Evolutionary conservation across 306 rosid genomes (phyloP), one percentile per base, ranked within the genome.

Genomic region (Citrullus amarus): DNA sequence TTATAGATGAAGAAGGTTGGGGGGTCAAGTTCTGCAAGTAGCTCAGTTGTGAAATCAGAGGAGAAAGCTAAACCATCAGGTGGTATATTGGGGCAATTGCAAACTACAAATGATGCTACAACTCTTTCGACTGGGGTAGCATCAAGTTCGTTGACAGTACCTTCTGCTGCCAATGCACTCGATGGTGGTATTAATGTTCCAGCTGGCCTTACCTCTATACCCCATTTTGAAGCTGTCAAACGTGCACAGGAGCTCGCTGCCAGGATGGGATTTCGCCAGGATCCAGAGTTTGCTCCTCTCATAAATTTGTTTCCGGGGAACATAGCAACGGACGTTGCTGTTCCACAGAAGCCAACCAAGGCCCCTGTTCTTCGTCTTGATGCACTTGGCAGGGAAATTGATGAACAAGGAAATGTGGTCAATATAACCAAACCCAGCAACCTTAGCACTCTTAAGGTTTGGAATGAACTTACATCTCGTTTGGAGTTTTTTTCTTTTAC

Each of bases 361-460:
- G 90, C 88, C 36, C 98, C 96, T 84, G 97, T 94, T 85, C 98
- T 94, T 87, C 97, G 98, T 53, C 93, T 94, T 80, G 98, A 94
- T 85, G 93, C 98, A 25, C 96, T 87, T 66, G 98, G 98, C 54
- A 89, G 98, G 86, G 98, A 94, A 86, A 86, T 94, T 62, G 97
- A 94, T 81, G 98, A 94, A 86, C 88, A 92, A 68, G 98, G 98
- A 82, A 89, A 92, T 72, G 85, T 92, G 61, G 91, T 94, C 79
- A 91, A 88, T 85, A 80, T 85, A 69, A 78, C 96, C 34, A 94
- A 92, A 83, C 98, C 97, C 54, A 84, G 88, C 85, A 87, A 86
- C 86, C 96, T 94, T 77, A 94, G 96, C 86, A 92, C 98, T 61
- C 86, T 94, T 76, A 94, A 94, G 98, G 98, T 94, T 75, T 80